Percentiles rank a stretch among this genome's conserved stretches.
Conservation (phyloP, 163 green algal genomes). For the Picocystis sp. region DNA sequence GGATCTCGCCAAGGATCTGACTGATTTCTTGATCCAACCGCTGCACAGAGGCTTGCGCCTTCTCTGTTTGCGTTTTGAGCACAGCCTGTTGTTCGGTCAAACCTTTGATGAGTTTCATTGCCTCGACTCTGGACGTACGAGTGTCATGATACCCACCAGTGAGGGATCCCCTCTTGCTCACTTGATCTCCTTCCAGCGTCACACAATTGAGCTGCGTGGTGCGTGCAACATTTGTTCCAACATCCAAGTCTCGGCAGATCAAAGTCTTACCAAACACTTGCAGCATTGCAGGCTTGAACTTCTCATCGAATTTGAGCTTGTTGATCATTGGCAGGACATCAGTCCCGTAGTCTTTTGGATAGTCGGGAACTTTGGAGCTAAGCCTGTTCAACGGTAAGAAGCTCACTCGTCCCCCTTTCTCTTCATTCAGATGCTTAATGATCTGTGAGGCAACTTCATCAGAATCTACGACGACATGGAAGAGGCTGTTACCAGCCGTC, state of each 20-base stretch:
- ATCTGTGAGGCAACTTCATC: constrained; percentile 55
- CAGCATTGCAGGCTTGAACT: constrained; percentile 34
- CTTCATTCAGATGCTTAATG: constrained; percentile 41
- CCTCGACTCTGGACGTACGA: constrained; percentile 19
- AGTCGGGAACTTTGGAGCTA: constrained; percentile 8
- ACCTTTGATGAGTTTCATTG: constrained; percentile 15
- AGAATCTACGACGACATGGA: constrained; percentile 79
- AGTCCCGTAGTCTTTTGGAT: constrained; percentile 36
- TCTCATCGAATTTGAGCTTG: constrained; percentile 40
- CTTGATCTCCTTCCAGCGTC: constrained; percentile 75
- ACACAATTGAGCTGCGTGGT: constrained; percentile 58
- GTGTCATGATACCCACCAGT: constrained; percentile 59
- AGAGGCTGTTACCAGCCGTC: constrained; percentile 36
- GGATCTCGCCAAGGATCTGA: constrained; percentile 24
- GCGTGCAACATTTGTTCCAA: constrained; percentile 27
- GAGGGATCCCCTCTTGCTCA: constrained; percentile 55
- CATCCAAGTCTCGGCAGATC: constrained; percentile 48
- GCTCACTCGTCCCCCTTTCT: constrained; percentile 60
- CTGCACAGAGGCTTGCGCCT: constrained; percentile 6
- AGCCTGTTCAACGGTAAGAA: constrained; percentile 86
- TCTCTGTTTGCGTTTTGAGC: constrained; percentile 5
- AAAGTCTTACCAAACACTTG: constrained; percentile 63
- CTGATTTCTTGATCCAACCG: constrained; percentile 29
- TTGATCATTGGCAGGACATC: constrained; percentile 60
- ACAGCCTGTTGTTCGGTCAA: neutral